Percentiles rank a stretch among this genome's conserved stretches.
Evolutionary conservation across 352 stramenopile species (phyloP).

Genomic region (Aphanomyces stellatus): DNA sequence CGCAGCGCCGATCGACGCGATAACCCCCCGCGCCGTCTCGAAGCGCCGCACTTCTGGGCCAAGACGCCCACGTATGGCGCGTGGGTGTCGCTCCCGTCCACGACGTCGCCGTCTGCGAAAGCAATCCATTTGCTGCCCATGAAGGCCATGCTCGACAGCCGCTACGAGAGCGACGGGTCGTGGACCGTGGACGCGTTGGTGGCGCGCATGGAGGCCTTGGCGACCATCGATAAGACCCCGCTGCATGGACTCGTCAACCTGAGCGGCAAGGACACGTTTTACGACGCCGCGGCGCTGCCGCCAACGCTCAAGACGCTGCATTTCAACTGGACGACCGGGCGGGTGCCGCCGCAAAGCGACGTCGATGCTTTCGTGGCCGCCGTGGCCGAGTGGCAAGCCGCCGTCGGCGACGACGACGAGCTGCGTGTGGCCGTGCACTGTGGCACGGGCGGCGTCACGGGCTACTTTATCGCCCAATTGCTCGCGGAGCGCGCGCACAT

Average conservation of each 20-base stretch:
- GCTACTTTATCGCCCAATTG: background rate
- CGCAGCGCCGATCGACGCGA: background rate
- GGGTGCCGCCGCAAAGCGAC: background rate
- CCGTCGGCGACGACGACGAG: background rate
- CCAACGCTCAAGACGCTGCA: background rate
- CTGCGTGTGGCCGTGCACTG: constrained; percentile 9
- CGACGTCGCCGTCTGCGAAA: background rate
- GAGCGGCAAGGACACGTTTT: background rate
- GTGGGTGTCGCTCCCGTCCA: background rate
- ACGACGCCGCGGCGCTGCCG: background rate
- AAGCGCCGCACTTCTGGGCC: background rate
- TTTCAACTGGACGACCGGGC: background rate
- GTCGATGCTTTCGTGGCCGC: background rate
- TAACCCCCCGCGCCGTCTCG: background rate
- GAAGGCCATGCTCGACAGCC: constrained; percentile 12
- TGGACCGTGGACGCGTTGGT: background rate
- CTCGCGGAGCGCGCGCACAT: background rate
- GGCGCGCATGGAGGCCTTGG: background rate
- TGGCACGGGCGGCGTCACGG: background rate
- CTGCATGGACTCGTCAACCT: constrained; percentile 5
- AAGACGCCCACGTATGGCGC: background rate
- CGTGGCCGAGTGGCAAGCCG: background rate
- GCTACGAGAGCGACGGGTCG: background rate
- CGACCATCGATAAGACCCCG: background rate
- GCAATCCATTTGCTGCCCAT: constrained; percentile 9